phyloP scores from a whole-genome alignment of 257 asterid species.

The Solanum sparsipilum region DNA sequence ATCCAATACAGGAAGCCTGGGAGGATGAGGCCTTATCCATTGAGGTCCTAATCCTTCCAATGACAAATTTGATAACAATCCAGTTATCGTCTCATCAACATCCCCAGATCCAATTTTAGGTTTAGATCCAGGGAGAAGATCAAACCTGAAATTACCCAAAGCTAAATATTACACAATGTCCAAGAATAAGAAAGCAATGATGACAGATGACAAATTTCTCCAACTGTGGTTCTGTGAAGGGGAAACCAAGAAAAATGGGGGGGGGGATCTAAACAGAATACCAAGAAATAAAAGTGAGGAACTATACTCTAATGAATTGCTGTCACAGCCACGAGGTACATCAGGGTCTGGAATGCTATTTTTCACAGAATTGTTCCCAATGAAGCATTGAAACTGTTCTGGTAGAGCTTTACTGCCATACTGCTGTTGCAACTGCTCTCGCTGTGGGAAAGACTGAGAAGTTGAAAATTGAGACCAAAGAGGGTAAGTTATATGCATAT shows the following conservation, averaged over 20 bases:
- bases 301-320: conserved; percentile 74
- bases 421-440: conserved; percentile 72
- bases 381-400: conserved; percentile 37
- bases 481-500: background rate
- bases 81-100: conserved; percentile 66
- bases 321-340: conserved; percentile 80
- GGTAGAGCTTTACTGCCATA: conserved; percentile 43
- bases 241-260: background rate
- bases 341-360: conserved; percentile 76
- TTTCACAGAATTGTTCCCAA: conserved; percentile 53
- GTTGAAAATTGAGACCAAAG: background rate
- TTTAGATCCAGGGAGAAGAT: conserved; percentile 61
- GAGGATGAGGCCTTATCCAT: conserved; percentile 91
- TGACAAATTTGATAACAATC: conserved; percentile 54
- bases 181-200: background rate
- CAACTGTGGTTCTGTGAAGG: background rate
- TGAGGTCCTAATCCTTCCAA: conserved; percentile 70
- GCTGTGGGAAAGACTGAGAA: conserved; percentile 57
- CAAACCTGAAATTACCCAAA: conserved; percentile 53
- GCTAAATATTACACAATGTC: conserved; percentile 1
- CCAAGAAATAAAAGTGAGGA: conserved; percentile 11
- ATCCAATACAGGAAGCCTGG: conserved; percentile 75
- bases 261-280: background rate
- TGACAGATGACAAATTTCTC: background rate
- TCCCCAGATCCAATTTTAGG: conserved; percentile 80